Conservation (phyloP, 139 green algal genomes). For the Chlamydomonas applanata region DNA sequence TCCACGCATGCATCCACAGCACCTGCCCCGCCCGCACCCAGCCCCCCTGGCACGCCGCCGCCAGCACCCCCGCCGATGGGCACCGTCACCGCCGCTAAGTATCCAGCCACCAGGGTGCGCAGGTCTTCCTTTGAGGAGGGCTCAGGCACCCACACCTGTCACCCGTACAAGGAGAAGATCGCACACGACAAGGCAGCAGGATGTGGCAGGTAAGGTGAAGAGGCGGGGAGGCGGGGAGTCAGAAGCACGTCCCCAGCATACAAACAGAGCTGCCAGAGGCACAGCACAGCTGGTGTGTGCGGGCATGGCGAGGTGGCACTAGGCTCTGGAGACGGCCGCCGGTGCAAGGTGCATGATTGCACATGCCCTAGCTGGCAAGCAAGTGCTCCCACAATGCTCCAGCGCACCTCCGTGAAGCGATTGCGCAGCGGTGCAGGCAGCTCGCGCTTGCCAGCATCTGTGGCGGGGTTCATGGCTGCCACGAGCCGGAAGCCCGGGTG, state of each 20-base stretch:
- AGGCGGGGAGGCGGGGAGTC: no score
- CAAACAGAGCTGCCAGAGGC: no score
- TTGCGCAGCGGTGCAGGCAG: constrained; percentile 82
- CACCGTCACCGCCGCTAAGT: constrained; percentile 58
- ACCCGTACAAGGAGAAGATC: constrained; percentile 65
- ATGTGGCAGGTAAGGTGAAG: no score
- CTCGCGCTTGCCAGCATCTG: constrained; percentile 94
- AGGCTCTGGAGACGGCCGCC: no score
- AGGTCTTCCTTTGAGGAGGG: constrained; percentile 78
- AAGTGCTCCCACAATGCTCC: no score
- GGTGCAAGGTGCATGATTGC: no score
- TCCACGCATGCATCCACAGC: constrained; percentile 81
- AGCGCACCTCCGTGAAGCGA: constrained; percentile 86
- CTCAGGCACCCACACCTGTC: constrained; percentile 82
- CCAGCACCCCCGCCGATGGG: not conserved
- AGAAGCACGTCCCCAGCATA: not conserved
- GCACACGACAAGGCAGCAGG: no score
- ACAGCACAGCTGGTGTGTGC: no score
- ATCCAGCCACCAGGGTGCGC: constrained; percentile 67
- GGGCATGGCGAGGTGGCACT: no score
- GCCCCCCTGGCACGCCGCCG: not conserved
- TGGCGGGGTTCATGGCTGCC: constrained; percentile 97
- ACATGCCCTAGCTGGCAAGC: no score
- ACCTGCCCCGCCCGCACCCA: not conserved
- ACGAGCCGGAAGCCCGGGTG: constrained; percentile 94